Percentiles rank a stretch among this genome's conserved stretches.
phyloP scores from a whole-genome alignment of 257 asterid species.

The Nicotiana attenuata region DNA sequence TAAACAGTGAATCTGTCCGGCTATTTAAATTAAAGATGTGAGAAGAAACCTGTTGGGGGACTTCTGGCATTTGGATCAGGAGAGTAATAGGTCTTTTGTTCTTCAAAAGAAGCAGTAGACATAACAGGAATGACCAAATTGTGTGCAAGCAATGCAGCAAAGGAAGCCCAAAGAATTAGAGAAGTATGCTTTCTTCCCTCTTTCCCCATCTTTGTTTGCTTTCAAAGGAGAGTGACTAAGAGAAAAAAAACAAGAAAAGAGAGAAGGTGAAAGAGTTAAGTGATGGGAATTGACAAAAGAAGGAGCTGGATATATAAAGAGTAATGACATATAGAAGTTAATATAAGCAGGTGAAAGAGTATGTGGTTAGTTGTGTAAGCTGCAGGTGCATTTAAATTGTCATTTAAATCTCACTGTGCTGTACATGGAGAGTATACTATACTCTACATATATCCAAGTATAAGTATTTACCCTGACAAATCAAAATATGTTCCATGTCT shows the following conservation, averaged over 20 bases:
- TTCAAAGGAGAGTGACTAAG: background rate
- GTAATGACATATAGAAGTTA: constrained; percentile 38
- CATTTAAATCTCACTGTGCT: constrained; percentile 31
- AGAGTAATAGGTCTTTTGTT: constrained; percentile 51
- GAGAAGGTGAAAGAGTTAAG: constrained; percentile 3
- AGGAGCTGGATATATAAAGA: constrained; percentile 23
- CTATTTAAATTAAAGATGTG: background rate
- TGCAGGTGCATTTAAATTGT: constrained; percentile 51
- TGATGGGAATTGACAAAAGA: constrained; percentile 17
- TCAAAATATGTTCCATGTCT: constrained; percentile 4
- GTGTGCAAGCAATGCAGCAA: constrained; percentile 46
- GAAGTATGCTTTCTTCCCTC: constrained; percentile 29
- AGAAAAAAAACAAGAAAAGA: background rate
- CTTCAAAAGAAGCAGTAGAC: constrained; percentile 34
- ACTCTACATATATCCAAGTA: background rate
- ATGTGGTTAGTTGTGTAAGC: constrained; percentile 63
- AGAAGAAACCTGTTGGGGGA: constrained; percentile 41
- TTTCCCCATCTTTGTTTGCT: constrained; percentile 29
- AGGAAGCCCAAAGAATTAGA: constrained; percentile 39
- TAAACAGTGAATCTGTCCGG: no score
- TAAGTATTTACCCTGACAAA: background rate
- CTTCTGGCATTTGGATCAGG: constrained; percentile 47
- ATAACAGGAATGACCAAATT: constrained; percentile 34
- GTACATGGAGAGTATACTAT: background rate
- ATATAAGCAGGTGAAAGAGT: constrained; percentile 59